Base-by-base conservation (phyloP, 176 grass and related monocot genomes). In the Cenchrus purpureus region DNA sequence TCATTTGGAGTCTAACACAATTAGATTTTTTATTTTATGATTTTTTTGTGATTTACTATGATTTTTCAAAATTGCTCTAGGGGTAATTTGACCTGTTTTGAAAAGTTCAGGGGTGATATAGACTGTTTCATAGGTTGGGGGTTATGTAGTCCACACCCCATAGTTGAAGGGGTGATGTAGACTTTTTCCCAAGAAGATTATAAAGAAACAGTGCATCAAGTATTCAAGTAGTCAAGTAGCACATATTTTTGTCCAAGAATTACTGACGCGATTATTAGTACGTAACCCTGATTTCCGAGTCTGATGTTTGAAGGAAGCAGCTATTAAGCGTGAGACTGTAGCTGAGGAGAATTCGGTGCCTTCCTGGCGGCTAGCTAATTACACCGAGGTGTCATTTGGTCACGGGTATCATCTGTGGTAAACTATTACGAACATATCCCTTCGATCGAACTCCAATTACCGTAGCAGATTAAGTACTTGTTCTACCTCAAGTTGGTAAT, bases 371-470 rank as follows among this genome's bases (percentile, higher is more conserved):
- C 84, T 63, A 25, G 25, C 25, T 25, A 28, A 51, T 4, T 52
- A 29, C 50, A 79, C 12, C 51, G 19, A 72, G 28, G 19, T 72
- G 55, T 63, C 29, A 72, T 40, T 43, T 79, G 4, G 31, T 72
- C 67, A 79, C 56, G 14, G 28, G 14, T 15, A 12, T 64, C 66
- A 79, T 79, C 56, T 53, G 13, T 53, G 13, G 45, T 31, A 62
- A 48, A 10, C 4, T 20, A n/a, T 8, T 19, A 68, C 22, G 28
- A n/a, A 42, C 17, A 15, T 10, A 2, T 84, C n/a, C 50, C 40
- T 73, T 73, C 10, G 45, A 83, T 63, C 12, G 28, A 17, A 74
- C 55, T 43, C 71, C 56, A 83, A 13, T 22, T 46, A 52, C 9
- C 58, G 68, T 59, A 19, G 52, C 6, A 54, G 31, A 54, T 54